phyloP scores from a whole-genome alignment of 1,284 basidiomycete species.

The Fistulinella staudtii region DNA sequence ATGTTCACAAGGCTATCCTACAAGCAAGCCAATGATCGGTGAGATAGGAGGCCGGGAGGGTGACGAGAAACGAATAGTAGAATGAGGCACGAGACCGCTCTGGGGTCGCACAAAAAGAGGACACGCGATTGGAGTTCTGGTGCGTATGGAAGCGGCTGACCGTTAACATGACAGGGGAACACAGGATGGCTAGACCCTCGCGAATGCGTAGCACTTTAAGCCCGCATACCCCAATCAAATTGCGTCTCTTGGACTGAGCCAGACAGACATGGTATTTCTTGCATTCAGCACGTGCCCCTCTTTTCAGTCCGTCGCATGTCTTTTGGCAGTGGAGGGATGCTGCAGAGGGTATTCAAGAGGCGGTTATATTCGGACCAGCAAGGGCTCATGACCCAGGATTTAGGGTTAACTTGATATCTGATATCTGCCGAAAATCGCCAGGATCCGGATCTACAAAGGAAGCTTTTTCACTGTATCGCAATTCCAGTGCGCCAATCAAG shows the following conservation, averaged over 20 bases:
- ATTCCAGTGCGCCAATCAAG: slow-evolving; percentile 18
- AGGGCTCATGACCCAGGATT: slow-evolving; percentile 22
- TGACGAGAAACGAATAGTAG: not conserved
- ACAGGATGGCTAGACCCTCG: slow-evolving; percentile 19
- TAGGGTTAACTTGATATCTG: slow-evolving; percentile 14
- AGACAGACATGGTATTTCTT: slow-evolving; percentile 4
- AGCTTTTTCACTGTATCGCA: slow-evolving; percentile 11
- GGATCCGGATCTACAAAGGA: slow-evolving; percentile 26
- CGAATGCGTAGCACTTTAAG: not conserved
- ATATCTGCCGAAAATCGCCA: slow-evolving; percentile 27
- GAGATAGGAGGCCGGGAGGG: slow-evolving; percentile 15
- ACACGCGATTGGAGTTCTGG: slow-evolving; percentile 5
- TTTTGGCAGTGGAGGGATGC: too few relatives aligned
- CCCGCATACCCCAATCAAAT: slow-evolving; percentile 2
- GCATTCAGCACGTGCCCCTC: not conserved
- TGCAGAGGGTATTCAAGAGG: not conserved
- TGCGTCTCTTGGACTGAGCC: not conserved
- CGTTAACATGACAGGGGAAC: slow-evolving; percentile 4
- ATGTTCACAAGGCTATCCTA: slow-evolving; percentile 11
- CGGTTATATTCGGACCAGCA: not conserved
- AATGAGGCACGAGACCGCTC: slow-evolving; percentile 8
- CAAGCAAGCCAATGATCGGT: slow-evolving; percentile 5
- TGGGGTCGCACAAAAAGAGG: not conserved
- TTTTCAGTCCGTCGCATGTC: slow-evolving; percentile 1
- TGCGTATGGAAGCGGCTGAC: slow-evolving; percentile 16